Evolutionary conservation across 495 filamentous ascomycete genomes (phyloP), one percentile per base, ranked within the genome.

Genomic region (Penicillium diatomitis): DNA sequence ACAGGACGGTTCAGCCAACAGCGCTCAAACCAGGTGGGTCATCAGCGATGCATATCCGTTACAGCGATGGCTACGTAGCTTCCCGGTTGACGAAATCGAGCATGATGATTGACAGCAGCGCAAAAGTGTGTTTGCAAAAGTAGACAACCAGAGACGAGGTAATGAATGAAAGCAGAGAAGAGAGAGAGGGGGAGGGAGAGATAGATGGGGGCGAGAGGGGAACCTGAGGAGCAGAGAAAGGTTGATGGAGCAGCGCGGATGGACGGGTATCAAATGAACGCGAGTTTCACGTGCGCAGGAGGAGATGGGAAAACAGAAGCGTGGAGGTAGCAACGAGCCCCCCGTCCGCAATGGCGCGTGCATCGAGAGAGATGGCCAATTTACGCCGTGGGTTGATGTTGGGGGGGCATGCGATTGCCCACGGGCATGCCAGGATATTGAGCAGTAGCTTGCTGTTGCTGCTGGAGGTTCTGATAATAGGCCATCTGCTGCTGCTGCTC

Each of bases 401-500:
- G 74, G 29, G 72, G 65, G 33, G 76, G 73, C 76, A 80, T 80
- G 52, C 71, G 68, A 52, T 64, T 67, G 56, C 73, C 70, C 12
- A 78, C 75, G 12, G 77, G 75, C 73, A 80, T 78, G 37, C 68
- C 70, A 29, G 74, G 66, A 48, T 80, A 80, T 55, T 78, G 75
- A 44, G 71, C 75, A 55, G 73, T 63, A 35, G 75, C 76, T 58
- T 75, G 72, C 58, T 76, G 74, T 60, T 76, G 72, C 61, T 78
- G 74, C 54, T 77, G 74, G 50, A 79, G 70, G 54, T 75, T 74
- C 53, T 78, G 72, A 50, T 79, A 77, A 61, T 79, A 79, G 37
- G 74, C 75, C 68, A 78, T 75, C 57, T 77, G 73, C 58, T 79
- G 76, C 47, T 80, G 76, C 52, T 80, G 73, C 52, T 77, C 74